Evolutionary conservation across 495 filamentous ascomycete genomes (phyloP), one percentile per base, ranked within the genome.

Genomic region (Tuber borchii): DNA sequence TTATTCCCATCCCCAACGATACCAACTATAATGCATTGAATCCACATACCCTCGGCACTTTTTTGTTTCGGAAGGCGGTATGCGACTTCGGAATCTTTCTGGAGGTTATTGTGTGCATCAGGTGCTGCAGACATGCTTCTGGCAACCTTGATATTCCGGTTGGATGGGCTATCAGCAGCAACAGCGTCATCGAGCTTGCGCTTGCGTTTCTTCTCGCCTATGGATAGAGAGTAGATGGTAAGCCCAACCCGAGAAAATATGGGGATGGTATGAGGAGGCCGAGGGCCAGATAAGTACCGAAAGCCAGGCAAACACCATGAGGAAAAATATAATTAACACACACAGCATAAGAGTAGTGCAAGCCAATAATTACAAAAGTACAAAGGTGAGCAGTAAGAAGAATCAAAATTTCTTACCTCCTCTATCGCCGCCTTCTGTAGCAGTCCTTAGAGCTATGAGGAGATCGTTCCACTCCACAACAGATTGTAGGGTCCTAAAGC

Each of bases 1-100:
- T 93, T 92, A 76, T 91, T 91, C 69, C 93, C 95, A 73, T 97
- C 93, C 16, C 93, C 95, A 72, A 90, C 87, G 26, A 98, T 91
- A 56, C 88, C 87, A 76, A 93, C 92, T 77, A 99, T 93, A 73
- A 90, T 91, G 77, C 94, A 97, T 76, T 97, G 89, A 73, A 98
- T 97, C 88, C 92, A 94, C 80, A 93, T 91, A 46, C 88, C 86
- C 75, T 92, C 92, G 70, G 89, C 88, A 39, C 86, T 87, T 2
- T 88, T 87, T 72, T 91, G 88, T 82, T 94, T 95, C 61, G 91
- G 93, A 6, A 83, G 76, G 19, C 82, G 76, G 70, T 83, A 83
- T 20, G 82, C 82, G 68, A 83, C 82, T 42, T 83, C 82, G 3
- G 81, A 73, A 61, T 77, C 40, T 34, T 79, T 61, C 42, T 83